Evolutionary conservation across 1,139 yeast genomes (phyloP).

Genomic region (Blastobotrys ciferrii): DNA sequence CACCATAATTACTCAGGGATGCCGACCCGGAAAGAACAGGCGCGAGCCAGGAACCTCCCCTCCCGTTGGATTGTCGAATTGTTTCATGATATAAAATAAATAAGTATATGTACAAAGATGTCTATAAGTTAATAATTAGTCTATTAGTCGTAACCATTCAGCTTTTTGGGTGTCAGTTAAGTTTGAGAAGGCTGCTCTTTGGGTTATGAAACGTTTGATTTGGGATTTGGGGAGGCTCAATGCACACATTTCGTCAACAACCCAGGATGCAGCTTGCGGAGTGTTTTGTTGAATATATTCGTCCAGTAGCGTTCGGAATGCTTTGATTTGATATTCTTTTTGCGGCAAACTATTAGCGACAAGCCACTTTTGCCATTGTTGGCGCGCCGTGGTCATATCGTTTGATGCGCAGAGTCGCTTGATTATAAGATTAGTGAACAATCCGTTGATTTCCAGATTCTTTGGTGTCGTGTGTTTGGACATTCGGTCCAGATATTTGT

Average conservation of each 20-base stretch:
- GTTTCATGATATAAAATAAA: too few relatives aligned
- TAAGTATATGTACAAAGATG: not conserved
- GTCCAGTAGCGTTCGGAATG: constrained; percentile 8
- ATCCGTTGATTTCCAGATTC: not conserved
- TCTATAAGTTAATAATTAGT: not conserved
- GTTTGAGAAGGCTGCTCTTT: not conserved
- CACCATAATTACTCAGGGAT: too few relatives aligned
- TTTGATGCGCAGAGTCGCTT: not conserved
- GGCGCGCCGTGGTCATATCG: not conserved
- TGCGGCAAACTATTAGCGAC: constrained; percentile 1
- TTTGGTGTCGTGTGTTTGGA: not conserved
- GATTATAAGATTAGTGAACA: not conserved
- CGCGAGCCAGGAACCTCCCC: too few relatives aligned
- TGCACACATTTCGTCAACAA: constrained; percentile 6
- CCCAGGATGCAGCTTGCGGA: constrained; percentile 4
- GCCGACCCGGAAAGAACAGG: too few relatives aligned
- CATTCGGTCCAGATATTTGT: constrained; percentile 2
- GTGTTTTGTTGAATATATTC: constrained; percentile 8
- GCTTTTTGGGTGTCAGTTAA: not conserved
- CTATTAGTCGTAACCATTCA: not conserved
- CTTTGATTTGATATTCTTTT: not conserved
- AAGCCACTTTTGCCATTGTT: constrained; percentile 13
- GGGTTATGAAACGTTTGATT: not conserved
- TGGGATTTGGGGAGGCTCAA: not conserved
- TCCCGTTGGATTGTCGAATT: too few relatives aligned